Evolutionary conservation across 2,329 filamentous ascomycete genomes (phyloP), one percentile per base, ranked within the genome.

Genomic region (Nothophaeocryptopus gaeumannii): DNA sequence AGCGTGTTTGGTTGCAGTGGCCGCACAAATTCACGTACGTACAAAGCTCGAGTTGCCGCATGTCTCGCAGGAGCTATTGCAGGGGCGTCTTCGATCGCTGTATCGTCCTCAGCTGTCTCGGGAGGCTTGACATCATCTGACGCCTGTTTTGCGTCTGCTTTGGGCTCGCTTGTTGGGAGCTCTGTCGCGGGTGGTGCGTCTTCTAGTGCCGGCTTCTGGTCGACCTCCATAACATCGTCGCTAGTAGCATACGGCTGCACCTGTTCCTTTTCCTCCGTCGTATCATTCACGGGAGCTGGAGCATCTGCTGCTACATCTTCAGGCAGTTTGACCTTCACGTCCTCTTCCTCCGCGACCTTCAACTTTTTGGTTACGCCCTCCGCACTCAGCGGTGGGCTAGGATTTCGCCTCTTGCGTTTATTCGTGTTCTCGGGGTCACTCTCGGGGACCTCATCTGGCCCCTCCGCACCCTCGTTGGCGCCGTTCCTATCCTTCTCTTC

Each of bases 21-120:
- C 39, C 92, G 85, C 82, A 95, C 91, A 47, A 97, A 82, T 63
- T 96, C 86, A 67, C 85, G 85, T 60, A 97, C 93, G 72, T 96
- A 97, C 39, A 97, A 74, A 12, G 88, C 85, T 30, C 82, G 72
- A 2, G 90, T 76, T 39, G 69, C 67, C 1, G 71, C 62, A 50
- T 77, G 73, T 8, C 71, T 58, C 12, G 73, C 68, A 14, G 70
- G 66, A 5, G 65, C 44, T 12, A 34, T 47, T 9, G 40, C 20
- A 29, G 30, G n/a, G 13, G 45, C 36, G 29, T 53, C 44, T 9
- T 46, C 20, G 37, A 41, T 37, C 10, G 16, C 34, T 5, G 30
- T 26, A 33, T 44, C 44, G n/a, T 47, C 33, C 5, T 45, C 10
- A n/a, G 31, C 31, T 34, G 20, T 8, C n/a, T 29, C 11, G 39